Percentiles rank a stretch among this genome's conserved stretches.
Evolutionary conservation across 495 filamentous ascomycete species (phyloP).

Genomic region (Acidiella bohemica): DNA sequence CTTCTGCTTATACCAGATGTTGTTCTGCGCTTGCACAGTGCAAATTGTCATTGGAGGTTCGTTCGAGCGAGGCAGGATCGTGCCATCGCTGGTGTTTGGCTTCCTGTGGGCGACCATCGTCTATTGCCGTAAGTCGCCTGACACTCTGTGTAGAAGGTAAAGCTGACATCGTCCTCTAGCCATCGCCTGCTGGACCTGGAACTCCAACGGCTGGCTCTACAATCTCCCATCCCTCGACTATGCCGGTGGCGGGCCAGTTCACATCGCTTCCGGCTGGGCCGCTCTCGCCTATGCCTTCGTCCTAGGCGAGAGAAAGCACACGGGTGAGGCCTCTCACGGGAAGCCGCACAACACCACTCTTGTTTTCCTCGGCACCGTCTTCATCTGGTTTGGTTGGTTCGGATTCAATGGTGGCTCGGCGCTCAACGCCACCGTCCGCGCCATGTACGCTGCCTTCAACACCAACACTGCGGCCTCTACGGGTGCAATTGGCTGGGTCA

Average conservation of each 20-base stretch:
- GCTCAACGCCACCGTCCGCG: slow-evolving; percentile 43
- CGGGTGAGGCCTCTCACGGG: slow-evolving; percentile 31
- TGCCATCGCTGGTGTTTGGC: slow-evolving; percentile 42
- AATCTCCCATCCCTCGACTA: slow-evolving; percentile 43
- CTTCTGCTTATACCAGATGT: slow-evolving; percentile 44
- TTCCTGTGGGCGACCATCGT: slow-evolving; percentile 49
- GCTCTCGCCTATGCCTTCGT: slow-evolving; percentile 44
- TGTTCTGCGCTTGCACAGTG: slow-evolving; percentile 45
- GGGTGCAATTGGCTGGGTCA: slow-evolving; percentile 45
- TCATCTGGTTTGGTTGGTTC: slow-evolving; percentile 42
- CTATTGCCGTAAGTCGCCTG: slow-evolving; percentile 36
- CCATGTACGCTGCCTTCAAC: slow-evolving; percentile 47
- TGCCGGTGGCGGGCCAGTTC: slow-evolving; percentile 43
- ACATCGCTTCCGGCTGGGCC: slow-evolving; percentile 41
- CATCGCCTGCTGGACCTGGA: slow-evolving; percentile 50
- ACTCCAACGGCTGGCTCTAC: slow-evolving; percentile 43
- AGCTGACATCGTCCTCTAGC: too few species aligned
- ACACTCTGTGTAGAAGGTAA: too few species aligned
- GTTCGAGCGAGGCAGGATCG: slow-evolving; percentile 42
- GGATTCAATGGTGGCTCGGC: slow-evolving; percentile 51
- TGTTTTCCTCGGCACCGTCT: slow-evolving; percentile 43
- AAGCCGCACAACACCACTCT: slow-evolving; percentile 44
- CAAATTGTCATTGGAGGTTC: slow-evolving; percentile 39
- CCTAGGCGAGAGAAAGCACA: slow-evolving; percentile 39
- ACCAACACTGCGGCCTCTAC: slow-evolving; percentile 46